These are phyloP conservation scores for Lasiodiplodia sp. DNA, from an alignment of 2,329 filamentous ascomycete species.

Conservation along the genomic window DNA sequence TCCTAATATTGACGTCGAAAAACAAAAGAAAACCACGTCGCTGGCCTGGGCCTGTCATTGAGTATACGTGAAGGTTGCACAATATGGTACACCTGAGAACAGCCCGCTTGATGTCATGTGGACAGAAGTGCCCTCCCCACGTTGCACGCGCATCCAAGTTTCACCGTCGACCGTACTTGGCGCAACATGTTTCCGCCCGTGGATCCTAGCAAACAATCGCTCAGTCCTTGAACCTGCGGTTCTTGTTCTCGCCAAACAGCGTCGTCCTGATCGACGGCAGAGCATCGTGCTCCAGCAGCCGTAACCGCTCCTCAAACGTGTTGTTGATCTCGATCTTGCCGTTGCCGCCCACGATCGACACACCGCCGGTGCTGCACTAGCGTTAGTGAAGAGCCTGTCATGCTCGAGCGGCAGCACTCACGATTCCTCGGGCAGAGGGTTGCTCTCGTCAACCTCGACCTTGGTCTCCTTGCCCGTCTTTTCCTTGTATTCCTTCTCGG, in stretches of 20 bases:
- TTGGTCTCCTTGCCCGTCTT: slow-evolving; percentile 73
- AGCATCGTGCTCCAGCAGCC: slow-evolving; percentile 81
- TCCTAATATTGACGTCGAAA: slow-evolving; percentile 1
- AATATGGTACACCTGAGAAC: slow-evolving; percentile 30
- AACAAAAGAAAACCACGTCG: background rate
- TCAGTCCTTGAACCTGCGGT: slow-evolving; percentile 93
- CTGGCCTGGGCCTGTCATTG: slow-evolving; percentile 17
- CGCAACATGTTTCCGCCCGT: background rate
- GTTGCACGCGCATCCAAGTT: background rate
- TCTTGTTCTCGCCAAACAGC: slow-evolving; percentile 92
- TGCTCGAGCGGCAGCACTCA: slow-evolving; percentile 57
- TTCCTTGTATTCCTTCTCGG: slow-evolving; percentile 83
- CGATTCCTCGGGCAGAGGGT: slow-evolving; percentile 82
- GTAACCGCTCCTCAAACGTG: slow-evolving; percentile 91
- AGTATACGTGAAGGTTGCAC: slow-evolving; percentile 21
- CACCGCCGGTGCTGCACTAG: slow-evolving; percentile 76
- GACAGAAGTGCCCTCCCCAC: slow-evolving; percentile 12
- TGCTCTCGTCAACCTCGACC: slow-evolving; percentile 77
- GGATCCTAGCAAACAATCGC: background rate
- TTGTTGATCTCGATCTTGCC: slow-evolving; percentile 99
- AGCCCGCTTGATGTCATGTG: slow-evolving; percentile 25
- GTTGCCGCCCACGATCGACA: slow-evolving; percentile 77
- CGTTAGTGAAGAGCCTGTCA: slow-evolving; percentile 15
- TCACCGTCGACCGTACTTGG: background rate
- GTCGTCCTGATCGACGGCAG: slow-evolving; percentile 84